Evolutionary conservation across 768 basidiomycete species (phyloP).

Genomic region (Phlegmacium glaucopus): DNA sequence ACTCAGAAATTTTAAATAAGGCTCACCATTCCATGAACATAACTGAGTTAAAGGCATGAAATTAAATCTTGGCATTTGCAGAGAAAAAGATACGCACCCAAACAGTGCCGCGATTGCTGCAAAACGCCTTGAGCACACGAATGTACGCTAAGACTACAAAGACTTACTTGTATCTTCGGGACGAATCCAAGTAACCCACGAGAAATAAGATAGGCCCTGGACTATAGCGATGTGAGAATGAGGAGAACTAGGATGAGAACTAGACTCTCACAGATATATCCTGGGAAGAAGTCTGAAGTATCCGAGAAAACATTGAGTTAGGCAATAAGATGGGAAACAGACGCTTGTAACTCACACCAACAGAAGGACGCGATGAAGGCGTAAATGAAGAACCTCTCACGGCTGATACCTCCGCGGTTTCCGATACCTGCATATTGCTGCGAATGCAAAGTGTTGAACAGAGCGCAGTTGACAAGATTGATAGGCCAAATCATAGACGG

Average conservation of each 20-base stretch:
- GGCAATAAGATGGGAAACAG: not conserved
- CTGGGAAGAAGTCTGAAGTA: slow-evolving; percentile 35
- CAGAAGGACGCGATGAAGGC: slow-evolving; percentile 50
- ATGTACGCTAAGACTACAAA: not conserved
- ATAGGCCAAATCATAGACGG: slow-evolving; percentile 66
- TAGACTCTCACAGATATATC: slow-evolving; percentile 35
- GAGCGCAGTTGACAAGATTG: slow-evolving; percentile 66
- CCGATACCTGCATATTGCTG: slow-evolving; percentile 63
- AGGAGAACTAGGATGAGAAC: not conserved
- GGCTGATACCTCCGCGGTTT: slow-evolving; percentile 54
- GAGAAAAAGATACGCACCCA: slow-evolving; percentile 29
- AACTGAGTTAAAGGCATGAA: slow-evolving; percentile 14
- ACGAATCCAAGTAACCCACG: slow-evolving; percentile 56
- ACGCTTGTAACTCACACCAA: slow-evolving; percentile 48
- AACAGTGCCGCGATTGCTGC: slow-evolving; percentile 44
- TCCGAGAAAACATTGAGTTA: slow-evolving; percentile 10
- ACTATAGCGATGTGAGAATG: slow-evolving; percentile 19
- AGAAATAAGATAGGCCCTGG: slow-evolving; percentile 54
- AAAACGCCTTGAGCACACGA: slow-evolving; percentile 5
- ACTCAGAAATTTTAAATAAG: slow-evolving; percentile 20
- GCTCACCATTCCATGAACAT: slow-evolving; percentile 46
- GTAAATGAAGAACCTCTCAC: slow-evolving; percentile 69
- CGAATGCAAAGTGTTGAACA: slow-evolving; percentile 76
- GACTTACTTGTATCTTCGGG: slow-evolving; percentile 44
- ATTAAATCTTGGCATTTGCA: not conserved